These are phyloP conservation scores for Antarctomyces pellizariae DNA, from an alignment of 495 filamentous ascomycete species.

Conservation along the genomic window DNA sequence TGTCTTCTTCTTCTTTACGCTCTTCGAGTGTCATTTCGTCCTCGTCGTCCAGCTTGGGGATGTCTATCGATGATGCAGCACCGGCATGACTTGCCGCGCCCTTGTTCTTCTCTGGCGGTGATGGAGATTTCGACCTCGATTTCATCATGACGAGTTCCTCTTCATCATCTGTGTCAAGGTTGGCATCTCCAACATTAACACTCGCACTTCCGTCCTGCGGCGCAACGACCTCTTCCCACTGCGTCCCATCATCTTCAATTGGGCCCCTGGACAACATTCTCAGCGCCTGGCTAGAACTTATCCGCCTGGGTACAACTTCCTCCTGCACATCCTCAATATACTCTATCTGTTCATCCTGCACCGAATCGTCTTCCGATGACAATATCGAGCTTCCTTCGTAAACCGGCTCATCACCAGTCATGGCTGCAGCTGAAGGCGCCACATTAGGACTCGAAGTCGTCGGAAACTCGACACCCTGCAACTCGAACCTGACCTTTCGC, in stretches of 20 bases:
- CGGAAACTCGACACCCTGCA: conserved; percentile 26
- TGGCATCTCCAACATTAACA: conserved; percentile 13
- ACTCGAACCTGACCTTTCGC: conserved; percentile 28
- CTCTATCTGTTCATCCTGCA: conserved; percentile 6
- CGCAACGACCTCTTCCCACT: conserved; percentile 13
- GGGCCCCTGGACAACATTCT: conserved; percentile 11
- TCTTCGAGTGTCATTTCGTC: too few species aligned
- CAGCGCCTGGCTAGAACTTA: conserved; percentile 12
- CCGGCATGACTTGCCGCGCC: conserved; percentile 1
- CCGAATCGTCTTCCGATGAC: conserved; percentile 2
- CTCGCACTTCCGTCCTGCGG: conserved; percentile 10
- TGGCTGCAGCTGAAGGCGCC: conserved; percentile 7
- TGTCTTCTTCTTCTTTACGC: too few species aligned
- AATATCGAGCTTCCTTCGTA: background rate
- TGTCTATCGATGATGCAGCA: background rate
- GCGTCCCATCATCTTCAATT: conserved; percentile 11
- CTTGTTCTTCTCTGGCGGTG: conserved; percentile 2
- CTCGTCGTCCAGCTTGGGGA: background rate
- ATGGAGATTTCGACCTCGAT: conserved; percentile 6
- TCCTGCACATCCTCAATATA: conserved; percentile 9
- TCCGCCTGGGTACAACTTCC: conserved; percentile 8
- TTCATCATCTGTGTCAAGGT: conserved; percentile 11
- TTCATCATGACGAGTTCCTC: conserved; percentile 7
- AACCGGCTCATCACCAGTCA: background rate
- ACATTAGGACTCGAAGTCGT: conserved; percentile 18